A percentile compares a stretch with the other conserved stretches of the same genome.
Conservation (phyloP, 129 eudicot genomes). For the Escallonia rubra region DNA sequence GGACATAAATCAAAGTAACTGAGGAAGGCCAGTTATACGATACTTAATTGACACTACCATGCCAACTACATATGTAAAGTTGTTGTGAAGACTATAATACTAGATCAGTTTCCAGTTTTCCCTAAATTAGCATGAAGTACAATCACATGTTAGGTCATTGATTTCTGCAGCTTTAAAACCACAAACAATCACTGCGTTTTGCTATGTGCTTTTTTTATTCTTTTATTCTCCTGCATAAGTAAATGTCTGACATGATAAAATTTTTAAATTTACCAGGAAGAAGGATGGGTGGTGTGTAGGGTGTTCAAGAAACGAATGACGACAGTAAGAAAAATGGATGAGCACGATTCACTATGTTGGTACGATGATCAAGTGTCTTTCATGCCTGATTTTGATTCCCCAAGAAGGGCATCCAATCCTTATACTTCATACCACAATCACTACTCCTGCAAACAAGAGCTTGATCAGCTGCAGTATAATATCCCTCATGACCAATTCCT, state of each 20-base stretch:
- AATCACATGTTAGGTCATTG: too few species aligned
- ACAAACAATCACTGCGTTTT: neutral
- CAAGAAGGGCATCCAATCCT: slow-evolving; percentile 29
- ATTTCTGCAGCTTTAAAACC: neutral
- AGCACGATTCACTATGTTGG: slow-evolving; percentile 39
- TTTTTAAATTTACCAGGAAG: slow-evolving; percentile 30
- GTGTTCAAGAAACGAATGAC: slow-evolving; percentile 44
- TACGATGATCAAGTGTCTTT: slow-evolving; percentile 44
- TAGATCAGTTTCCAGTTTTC: too few species aligned
- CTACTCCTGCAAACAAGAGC: slow-evolving; percentile 23
- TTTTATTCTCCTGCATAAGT: neutral
- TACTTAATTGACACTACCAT: too few species aligned
- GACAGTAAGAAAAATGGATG: slow-evolving; percentile 35
- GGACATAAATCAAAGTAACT: too few species aligned
- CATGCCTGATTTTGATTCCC: slow-evolving; percentile 45
- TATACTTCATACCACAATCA: slow-evolving; percentile 26
- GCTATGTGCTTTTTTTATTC: too few species aligned
- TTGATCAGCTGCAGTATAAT: slow-evolving; percentile 36
- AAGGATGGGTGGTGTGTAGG: slow-evolving; percentile 57
- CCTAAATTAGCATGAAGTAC: too few species aligned
- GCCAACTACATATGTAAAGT: too few species aligned
- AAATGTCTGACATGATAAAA: neutral
- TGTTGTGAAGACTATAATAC: too few species aligned
- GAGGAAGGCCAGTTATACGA: too few species aligned
- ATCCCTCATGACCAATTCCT: slow-evolving; percentile 39